phyloP scores from a whole-genome alignment of 228 moss, liverwort and hornwort species.

The Sphagnum magellanicum region DNA sequence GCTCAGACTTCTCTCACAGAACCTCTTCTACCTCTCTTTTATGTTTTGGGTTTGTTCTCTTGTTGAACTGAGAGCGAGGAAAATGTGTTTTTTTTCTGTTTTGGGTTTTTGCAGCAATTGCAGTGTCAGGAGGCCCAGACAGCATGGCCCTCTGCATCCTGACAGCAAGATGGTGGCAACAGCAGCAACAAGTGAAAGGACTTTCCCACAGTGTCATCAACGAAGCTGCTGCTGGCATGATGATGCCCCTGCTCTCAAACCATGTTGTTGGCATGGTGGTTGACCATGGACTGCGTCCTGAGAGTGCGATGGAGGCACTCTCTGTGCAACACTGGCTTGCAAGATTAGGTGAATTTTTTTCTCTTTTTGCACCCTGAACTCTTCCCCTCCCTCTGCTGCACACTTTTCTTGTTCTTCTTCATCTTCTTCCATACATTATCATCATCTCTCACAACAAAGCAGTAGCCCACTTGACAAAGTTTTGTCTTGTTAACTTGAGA shows the following conservation, averaged over 20 bases:
- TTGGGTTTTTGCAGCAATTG: slow-evolving; percentile 52
- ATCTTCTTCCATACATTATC: neutral
- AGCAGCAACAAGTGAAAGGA: slow-evolving; percentile 10
- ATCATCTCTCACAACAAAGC: neutral
- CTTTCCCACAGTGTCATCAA: slow-evolving; percentile 7
- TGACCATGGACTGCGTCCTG: slow-evolving; percentile 79
- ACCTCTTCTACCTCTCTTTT: neutral
- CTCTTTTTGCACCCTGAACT: neutral
- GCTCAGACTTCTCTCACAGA: too few relatives aligned
- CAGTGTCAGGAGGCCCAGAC: slow-evolving; percentile 95
- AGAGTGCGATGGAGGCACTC: slow-evolving; percentile 66
- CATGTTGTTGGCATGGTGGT: slow-evolving; percentile 63
- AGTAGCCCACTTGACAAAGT: too few relatives aligned
- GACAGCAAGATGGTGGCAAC: slow-evolving; percentile 63
- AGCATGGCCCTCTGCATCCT: slow-evolving; percentile 91
- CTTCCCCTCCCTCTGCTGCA: neutral
- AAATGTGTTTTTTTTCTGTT: too few relatives aligned
- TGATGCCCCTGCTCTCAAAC: slow-evolving; percentile 11
- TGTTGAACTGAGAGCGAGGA: too few relatives aligned
- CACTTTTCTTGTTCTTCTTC: neutral
- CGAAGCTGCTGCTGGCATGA: too few relatives aligned
- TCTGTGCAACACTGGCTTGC: slow-evolving; percentile 66
- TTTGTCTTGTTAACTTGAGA: too few relatives aligned
- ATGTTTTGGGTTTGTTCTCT: too few relatives aligned
- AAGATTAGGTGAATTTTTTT: slow-evolving; percentile 39